Evolutionary conservation across 148 eudicot species (phyloP).

Genomic region (Diospyros kaki): DNA sequence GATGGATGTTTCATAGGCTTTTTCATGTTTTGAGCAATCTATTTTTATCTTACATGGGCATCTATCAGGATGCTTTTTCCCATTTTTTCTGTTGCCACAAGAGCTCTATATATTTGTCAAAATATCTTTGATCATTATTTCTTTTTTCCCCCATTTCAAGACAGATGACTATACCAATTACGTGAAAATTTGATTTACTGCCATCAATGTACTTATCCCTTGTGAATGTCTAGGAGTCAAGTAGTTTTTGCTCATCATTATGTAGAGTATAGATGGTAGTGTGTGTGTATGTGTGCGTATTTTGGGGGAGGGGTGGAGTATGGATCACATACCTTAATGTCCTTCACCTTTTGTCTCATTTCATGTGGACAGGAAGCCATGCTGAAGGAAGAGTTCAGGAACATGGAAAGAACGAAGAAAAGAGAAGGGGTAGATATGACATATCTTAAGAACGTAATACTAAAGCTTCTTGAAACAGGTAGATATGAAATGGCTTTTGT

Average conservation of each 20-base stretch:
- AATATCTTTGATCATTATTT: too few species aligned
- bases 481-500: slow-evolving; percentile 5
- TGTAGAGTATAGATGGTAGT: too few species aligned
- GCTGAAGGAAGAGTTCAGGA: slow-evolving; percentile 94
- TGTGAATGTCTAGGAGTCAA: too few species aligned
- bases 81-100: neutral
- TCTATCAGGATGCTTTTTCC: neutral
- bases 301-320: neutral
- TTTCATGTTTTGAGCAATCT: neutral
- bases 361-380: slow-evolving; percentile 61
- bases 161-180: too few species aligned
- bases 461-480: slow-evolving; percentile 99
- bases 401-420: slow-evolving; percentile 81
- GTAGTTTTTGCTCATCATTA: too few species aligned
- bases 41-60: neutral
- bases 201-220: too few species aligned
- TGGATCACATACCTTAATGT: too few species aligned
- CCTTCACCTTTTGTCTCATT: too few species aligned
- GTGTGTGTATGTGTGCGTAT: neutral
- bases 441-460: slow-evolving; percentile 86
- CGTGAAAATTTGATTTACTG: too few species aligned
- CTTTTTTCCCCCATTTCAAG: too few species aligned
- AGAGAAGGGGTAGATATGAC: slow-evolving; percentile 99
- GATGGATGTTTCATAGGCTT: neutral
- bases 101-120: too few species aligned